Evolutionary conservation across 768 basidiomycete genomes (phyloP).

Genomic region (Amanita pallidorosea): DNA sequence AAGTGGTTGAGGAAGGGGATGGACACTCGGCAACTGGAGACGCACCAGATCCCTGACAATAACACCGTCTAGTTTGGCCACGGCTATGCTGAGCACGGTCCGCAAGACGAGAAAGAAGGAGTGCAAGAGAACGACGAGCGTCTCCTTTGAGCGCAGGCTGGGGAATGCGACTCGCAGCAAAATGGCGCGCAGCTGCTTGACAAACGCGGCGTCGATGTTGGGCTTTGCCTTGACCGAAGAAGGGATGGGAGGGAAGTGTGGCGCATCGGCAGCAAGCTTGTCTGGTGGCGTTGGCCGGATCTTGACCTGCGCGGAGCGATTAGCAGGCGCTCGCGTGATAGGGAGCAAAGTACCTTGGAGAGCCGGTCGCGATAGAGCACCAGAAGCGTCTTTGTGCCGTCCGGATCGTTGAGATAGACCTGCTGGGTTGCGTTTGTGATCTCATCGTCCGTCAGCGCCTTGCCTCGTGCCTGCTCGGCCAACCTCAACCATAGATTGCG

Average conservation of each 20-base stretch:
- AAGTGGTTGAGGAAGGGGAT: neutral
- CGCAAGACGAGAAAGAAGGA: constrained; percentile 78
- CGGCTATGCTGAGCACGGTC: constrained; percentile 80
- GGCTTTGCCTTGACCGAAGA: constrained; percentile 36
- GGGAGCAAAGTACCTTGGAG: constrained; percentile 35
- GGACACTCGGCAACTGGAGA: neutral
- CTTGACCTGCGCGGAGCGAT: constrained; percentile 21
- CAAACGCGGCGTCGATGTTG: constrained; percentile 57
- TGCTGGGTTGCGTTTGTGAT: constrained; percentile 41
- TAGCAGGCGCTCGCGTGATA: neutral
- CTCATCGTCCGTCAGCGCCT: constrained; percentile 24
- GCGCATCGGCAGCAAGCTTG: constrained; percentile 40
- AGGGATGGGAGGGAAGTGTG: constrained; percentile 51
- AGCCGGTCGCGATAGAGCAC: constrained; percentile 57
- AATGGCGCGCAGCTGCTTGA: constrained; percentile 65
- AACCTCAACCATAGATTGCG: constrained; percentile 12
- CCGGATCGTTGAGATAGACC: constrained; percentile 47
- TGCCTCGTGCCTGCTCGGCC: constrained; percentile 16
- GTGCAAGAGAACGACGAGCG: constrained; percentile 63
- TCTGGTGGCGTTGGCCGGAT: constrained; percentile 37
- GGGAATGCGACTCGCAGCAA: constrained; percentile 63
- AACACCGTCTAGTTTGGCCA: constrained; percentile 80
- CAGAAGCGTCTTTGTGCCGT: constrained; percentile 53
- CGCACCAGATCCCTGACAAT: constrained; percentile 80
- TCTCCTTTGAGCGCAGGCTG: constrained; percentile 54